These are phyloP conservation scores for Urtica urens DNA, from an alignment of 306 rosid genomes.

Conservation along the genomic window DNA sequence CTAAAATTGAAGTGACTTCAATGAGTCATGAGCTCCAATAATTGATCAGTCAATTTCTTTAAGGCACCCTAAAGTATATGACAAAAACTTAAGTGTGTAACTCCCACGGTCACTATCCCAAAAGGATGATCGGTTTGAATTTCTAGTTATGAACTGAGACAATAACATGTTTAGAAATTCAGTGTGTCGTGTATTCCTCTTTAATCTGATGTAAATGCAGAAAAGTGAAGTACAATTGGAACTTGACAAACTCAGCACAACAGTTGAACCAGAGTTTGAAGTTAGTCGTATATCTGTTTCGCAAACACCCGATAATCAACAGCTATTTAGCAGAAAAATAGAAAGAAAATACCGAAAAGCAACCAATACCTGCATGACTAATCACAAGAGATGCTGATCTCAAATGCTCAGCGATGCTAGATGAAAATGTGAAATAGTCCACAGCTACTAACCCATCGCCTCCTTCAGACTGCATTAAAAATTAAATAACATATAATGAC, in stretches of 20 bases:
- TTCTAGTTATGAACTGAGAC: no score
- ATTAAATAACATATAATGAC: no score
- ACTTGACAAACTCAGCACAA: no score
- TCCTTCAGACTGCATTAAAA: conserved; percentile 43
- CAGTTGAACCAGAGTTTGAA: no score
- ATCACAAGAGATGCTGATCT: conserved; percentile 78
- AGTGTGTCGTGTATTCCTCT: no score
- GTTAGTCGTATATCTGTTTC: no score
- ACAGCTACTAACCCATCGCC: conserved; percentile 43
- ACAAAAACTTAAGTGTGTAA: neutral
- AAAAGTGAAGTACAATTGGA: no score
- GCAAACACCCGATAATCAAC: no score
- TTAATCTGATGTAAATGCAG: no score
- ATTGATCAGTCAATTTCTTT: neutral
- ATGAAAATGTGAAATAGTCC: conserved; percentile 72
- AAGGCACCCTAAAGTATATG: neutral
- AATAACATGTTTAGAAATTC: no score
- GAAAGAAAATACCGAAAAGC: neutral
- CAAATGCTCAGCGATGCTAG: conserved; percentile 78
- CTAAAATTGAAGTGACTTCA: neutral
- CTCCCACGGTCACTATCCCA: neutral
- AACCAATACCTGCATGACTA: conserved; percentile 62
- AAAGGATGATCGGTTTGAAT: neutral
- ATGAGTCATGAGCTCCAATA: neutral
- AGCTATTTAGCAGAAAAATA: no score